Evolutionary conservation across 2,329 filamentous ascomycete species (phyloP).

Genomic region (Colletotrichum salicis): DNA sequence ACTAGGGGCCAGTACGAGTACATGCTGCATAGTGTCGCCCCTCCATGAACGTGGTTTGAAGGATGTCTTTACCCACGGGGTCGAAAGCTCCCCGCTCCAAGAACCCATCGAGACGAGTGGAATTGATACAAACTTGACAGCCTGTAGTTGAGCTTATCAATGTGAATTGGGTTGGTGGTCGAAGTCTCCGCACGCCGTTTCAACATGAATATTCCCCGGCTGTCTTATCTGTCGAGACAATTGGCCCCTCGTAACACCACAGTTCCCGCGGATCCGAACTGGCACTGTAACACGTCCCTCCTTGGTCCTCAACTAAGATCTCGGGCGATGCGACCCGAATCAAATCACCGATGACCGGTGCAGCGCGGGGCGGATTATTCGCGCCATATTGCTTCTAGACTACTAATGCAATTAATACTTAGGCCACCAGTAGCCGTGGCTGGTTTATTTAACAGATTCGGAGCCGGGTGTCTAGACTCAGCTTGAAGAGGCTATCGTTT

Average conservation of each 20-base stretch:
- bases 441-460: slow-evolving; percentile 23
- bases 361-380: not conserved
- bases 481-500: not conserved
- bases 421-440: slow-evolving; percentile 3
- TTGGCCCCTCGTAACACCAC: not conserved
- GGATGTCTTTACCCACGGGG: not conserved
- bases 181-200: not conserved
- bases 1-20: not conserved
- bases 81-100: not conserved
- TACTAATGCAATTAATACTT: not conserved
- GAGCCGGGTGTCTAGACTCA: not conserved
- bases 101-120: not conserved
- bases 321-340: not conserved
- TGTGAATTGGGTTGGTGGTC: too few relatives aligned
- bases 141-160: not conserved
- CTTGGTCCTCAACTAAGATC: not conserved
- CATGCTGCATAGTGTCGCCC: not conserved
- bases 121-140: not conserved
- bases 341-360: slow-evolving; percentile 19
- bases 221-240: slow-evolving; percentile 23
- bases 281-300: slow-evolving; percentile 10
- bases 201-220: slow-evolving; percentile 3
- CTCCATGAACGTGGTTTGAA: not conserved
- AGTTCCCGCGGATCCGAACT: slow-evolving; percentile 27
- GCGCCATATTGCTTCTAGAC: slow-evolving; percentile 1